Conservation (phyloP, 345 rosid species). For the Nephelium lappaceum region DNA sequence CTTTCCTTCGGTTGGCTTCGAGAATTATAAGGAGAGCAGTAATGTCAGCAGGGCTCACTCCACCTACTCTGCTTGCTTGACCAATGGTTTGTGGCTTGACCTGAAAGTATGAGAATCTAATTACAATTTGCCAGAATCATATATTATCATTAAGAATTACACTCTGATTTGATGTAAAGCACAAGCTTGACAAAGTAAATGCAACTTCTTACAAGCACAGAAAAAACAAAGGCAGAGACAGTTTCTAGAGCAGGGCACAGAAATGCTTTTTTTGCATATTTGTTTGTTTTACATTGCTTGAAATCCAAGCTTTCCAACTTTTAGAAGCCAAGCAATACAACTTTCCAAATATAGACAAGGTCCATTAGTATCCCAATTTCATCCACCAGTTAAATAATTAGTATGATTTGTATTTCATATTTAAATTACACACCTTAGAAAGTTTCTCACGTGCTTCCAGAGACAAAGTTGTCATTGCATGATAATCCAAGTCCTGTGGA, state of each 20-base stretch:
- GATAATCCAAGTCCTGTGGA: constrained; percentile 87
- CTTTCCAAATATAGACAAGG: background rate
- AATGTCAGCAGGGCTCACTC: constrained; percentile 95
- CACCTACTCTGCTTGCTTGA: constrained; percentile 94
- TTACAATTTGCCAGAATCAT: constrained; percentile 12
- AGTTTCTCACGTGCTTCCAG: constrained; percentile 95
- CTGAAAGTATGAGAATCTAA: constrained; percentile 41
- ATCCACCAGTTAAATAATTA: background rate
- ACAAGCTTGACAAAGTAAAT: background rate
- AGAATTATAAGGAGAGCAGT: constrained; percentile 86
- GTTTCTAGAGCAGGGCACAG: background rate
- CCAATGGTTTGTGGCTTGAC: constrained; percentile 91
- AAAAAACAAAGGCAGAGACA: background rate
- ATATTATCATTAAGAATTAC: background rate
- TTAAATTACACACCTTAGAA: constrained; percentile 66
- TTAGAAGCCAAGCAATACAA: background rate
- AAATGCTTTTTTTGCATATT: background rate
- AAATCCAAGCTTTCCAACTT: background rate
- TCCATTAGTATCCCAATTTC: background rate
- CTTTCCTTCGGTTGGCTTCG: constrained; percentile 73
- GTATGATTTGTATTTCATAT: background rate
- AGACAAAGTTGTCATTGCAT: constrained; percentile 78
- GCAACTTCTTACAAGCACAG: background rate
- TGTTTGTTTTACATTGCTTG: background rate
- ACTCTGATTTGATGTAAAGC: background rate